These are phyloP conservation scores for Lactarius trivialis DNA, from an alignment of 768 basidiomycete species.

Conservation along the genomic window DNA sequence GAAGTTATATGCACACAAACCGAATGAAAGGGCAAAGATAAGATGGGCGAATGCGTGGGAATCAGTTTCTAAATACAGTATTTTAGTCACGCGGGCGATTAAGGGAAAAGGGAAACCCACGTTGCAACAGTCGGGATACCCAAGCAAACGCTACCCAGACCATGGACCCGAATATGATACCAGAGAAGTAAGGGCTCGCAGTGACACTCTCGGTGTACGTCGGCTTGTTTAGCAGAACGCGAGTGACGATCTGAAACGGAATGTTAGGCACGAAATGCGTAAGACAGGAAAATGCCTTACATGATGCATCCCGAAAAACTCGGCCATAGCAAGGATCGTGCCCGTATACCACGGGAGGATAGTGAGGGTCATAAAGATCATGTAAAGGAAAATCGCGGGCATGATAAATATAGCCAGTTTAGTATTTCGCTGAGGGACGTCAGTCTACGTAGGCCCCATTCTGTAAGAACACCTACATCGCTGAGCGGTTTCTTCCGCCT, in stretches of 20 bases:
- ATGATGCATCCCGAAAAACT: constrained; percentile 92
- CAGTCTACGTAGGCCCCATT: background rate
- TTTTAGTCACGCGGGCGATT: background rate
- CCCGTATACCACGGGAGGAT: constrained; percentile 89
- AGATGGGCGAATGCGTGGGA: constrained; percentile 71
- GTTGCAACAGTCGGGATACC: constrained; percentile 67
- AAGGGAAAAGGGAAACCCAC: constrained; percentile 36
- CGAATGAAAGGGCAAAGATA: constrained; percentile 61
- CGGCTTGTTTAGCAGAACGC: constrained; percentile 75
- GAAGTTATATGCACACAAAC: constrained; percentile 82
- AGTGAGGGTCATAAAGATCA: constrained; percentile 79
- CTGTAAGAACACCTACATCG: constrained; percentile 43
- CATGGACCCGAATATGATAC: constrained; percentile 80
- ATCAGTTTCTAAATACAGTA: constrained; percentile 52
- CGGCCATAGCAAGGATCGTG: constrained; percentile 71
- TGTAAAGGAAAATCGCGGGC: constrained; percentile 71
- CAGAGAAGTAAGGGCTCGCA: constrained; percentile 87
- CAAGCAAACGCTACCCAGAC: constrained; percentile 84
- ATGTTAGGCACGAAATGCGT: constrained; percentile 13
- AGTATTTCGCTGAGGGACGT: constrained; percentile 58
- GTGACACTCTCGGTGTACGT: constrained; percentile 79
- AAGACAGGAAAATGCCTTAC: constrained; percentile 39
- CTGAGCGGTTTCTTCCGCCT: constrained; percentile 61
- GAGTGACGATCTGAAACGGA: constrained; percentile 60
- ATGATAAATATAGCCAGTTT: constrained; percentile 71